Conservation (phyloP, 345 rosid genomes). For the Noccaea caerulescens region DNA sequence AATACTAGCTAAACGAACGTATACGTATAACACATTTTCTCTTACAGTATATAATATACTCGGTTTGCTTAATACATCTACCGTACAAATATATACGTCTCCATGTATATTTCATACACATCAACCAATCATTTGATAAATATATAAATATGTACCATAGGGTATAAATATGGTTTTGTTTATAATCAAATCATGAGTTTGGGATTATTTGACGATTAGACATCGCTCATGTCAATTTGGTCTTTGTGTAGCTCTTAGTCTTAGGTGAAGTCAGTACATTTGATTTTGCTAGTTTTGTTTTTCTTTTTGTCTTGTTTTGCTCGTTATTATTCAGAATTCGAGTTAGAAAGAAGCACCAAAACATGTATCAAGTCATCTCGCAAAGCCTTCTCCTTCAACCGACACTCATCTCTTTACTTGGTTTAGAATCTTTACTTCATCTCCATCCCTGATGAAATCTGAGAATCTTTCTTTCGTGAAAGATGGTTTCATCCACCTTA, state of each 20-base stretch:
- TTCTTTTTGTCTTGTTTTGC: neutral
- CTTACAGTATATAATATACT: neutral
- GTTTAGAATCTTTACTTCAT: too few species aligned
- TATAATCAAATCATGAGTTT: conserved; percentile 1
- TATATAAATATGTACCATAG: too few species aligned
- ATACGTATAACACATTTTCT: neutral
- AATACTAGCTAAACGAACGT: neutral
- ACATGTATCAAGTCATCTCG: neutral
- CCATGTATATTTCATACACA: conserved; percentile 2
- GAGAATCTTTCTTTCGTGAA: too few species aligned
- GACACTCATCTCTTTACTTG: too few species aligned
- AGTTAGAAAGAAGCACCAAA: neutral
- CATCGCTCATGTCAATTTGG: conserved; percentile 9
- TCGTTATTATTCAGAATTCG: neutral
- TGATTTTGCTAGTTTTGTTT: neutral
- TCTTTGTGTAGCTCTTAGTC: neutral
- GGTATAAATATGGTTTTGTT: neutral
- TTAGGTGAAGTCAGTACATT: neutral
- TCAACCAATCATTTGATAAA: neutral
- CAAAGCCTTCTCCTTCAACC: too few species aligned
- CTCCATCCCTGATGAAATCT: too few species aligned
- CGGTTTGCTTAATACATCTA: neutral
- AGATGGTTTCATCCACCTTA: too few species aligned
- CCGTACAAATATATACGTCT: conserved; percentile 4
- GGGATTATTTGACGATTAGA: neutral